A percentile compares a stretch with the other conserved stretches of the same genome.
Evolutionary conservation across 2,329 filamentous ascomycete genomes (phyloP).

Genomic region (Neurospora crassa): DNA sequence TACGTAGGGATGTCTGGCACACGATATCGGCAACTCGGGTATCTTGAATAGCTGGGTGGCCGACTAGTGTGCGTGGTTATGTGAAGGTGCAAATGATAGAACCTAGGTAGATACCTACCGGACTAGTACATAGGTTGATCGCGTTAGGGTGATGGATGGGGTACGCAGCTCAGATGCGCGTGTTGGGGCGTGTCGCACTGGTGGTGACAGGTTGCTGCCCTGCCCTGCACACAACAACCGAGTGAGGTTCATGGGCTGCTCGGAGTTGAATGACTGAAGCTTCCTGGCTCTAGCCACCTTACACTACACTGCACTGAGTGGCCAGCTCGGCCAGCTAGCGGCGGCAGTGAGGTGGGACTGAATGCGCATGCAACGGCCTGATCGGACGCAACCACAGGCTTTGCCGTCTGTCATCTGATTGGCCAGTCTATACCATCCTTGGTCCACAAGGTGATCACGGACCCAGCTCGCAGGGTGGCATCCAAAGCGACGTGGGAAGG

Average conservation of each 20-base stretch:
- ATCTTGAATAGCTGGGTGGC: neutral
- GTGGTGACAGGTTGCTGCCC: neutral
- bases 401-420: constrained; percentile 5
- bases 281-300: neutral
- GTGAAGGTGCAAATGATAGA: neutral
- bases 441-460: constrained; percentile 9
- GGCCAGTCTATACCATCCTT: neutral
- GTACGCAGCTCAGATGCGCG: neutral
- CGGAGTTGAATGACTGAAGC: neutral
- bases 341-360: neutral
- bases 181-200: neutral
- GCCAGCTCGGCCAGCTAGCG: neutral
- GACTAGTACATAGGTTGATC: neutral
- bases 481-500: constrained; percentile 1
- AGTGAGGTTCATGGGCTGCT: neutral
- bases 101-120: neutral
- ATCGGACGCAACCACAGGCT: neutral
- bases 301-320: neutral
- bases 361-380: neutral
- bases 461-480: constrained; percentile 9
- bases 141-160: neutral
- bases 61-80: neutral
- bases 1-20: neutral
- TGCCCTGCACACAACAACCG: neutral
- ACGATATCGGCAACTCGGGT: neutral